Conservation (phyloP, 1,139 yeast genomes). For the Pneumocystis carinii region DNA sequence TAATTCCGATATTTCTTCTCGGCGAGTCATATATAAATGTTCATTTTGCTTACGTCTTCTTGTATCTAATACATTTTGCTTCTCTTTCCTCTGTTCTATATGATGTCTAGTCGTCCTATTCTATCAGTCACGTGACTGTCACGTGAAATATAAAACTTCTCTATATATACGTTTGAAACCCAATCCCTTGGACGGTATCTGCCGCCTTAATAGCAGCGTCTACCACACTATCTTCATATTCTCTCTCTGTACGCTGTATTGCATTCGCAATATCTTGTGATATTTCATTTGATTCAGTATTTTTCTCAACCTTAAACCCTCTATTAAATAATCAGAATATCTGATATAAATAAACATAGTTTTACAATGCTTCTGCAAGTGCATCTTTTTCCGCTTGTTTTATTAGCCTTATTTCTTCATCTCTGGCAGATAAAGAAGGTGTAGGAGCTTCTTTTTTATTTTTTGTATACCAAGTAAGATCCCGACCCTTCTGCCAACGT, state of each 20-base stretch:
- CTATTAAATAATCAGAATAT: background rate
- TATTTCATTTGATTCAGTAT: background rate
- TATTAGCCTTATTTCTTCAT: constrained; percentile 8
- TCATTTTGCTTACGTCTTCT: background rate
- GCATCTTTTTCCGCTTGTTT: constrained; percentile 19
- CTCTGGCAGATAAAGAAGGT: constrained; percentile 1
- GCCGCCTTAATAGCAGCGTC: background rate
- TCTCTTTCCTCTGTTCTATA: background rate
- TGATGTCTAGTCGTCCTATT: background rate
- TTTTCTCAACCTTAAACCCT: background rate
- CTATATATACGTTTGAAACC: background rate
- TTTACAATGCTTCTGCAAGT: constrained; percentile 16
- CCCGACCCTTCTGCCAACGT: constrained; percentile 18
- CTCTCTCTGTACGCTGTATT: background rate
- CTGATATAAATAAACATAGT: no score
- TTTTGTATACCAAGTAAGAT: constrained; percentile 20
- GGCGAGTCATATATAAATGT: background rate
- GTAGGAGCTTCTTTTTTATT: constrained; percentile 10
- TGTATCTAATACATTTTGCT: background rate
- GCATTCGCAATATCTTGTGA: background rate
- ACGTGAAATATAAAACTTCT: background rate
- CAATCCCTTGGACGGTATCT: background rate
- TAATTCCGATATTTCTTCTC: background rate
- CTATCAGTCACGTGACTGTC: background rate
- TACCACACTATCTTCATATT: background rate